These are phyloP conservation scores for Actinidia polygama DNA, from an alignment of 179 eudicot species.

Conservation along the genomic window DNA sequence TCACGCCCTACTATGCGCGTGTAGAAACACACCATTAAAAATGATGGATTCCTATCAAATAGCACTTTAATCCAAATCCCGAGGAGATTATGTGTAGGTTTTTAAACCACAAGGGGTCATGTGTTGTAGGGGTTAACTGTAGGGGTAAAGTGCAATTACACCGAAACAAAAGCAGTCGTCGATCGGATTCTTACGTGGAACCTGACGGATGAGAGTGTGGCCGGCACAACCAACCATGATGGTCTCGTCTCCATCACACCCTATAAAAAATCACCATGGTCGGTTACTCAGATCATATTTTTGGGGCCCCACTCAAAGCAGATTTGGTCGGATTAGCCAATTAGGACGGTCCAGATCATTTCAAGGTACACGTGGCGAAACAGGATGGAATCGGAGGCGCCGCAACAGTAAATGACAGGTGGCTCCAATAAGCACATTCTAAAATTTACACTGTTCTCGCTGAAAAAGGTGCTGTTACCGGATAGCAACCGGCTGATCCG, in stretches of 20 bases:
- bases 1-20: too few relatives aligned
- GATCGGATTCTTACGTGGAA: constrained; percentile 2
- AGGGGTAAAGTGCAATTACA: too few relatives aligned
- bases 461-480: not conserved
- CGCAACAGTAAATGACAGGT: constrained; percentile 17
- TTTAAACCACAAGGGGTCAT: too few relatives aligned
- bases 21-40: too few relatives aligned
- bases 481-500: constrained; percentile 9
- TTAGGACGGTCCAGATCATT: constrained; percentile 13
- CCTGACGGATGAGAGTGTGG: constrained; percentile 15
- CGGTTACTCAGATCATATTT: constrained; percentile 13
- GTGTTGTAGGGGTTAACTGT: too few relatives aligned
- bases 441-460: not conserved
- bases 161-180: not conserved
- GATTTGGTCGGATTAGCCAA: constrained; percentile 5
- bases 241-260: constrained; percentile 26
- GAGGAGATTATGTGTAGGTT: too few relatives aligned
- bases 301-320: not conserved
- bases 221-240: constrained; percentile 8
- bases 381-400: constrained; percentile 32
- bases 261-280: constrained; percentile 10
- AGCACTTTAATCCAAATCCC: too few relatives aligned
- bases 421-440: constrained; percentile 9
- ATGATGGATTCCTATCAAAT: too few relatives aligned
- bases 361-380: constrained; percentile 30